Percentiles rank a stretch among this genome's conserved stretches.
Conservation (phyloP, 179 eudicot species). For the Pouteria campechiana region DNA sequence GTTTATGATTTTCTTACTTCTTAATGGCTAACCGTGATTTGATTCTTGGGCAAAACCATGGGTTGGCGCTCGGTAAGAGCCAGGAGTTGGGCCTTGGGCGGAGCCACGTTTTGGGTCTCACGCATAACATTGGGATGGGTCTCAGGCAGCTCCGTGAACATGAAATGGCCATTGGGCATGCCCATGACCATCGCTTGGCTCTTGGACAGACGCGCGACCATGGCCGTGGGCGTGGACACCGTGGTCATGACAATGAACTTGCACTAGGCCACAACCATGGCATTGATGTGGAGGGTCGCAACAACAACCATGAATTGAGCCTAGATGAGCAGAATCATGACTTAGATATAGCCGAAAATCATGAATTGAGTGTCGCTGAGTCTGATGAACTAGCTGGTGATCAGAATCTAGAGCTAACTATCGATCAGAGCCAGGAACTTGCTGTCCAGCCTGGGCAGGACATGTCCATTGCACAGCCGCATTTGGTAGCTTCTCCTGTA, state of each 20-base stretch:
- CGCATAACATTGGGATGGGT: slow-evolving; percentile 16
- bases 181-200: slow-evolving; percentile 22
- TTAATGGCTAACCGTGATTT: slow-evolving; percentile 51
- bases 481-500: slow-evolving; percentile 28
- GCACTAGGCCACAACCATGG: slow-evolving; percentile 7
- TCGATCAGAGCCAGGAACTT: slow-evolving; percentile 41
- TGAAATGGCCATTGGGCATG: slow-evolving; percentile 19
- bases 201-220: slow-evolving; percentile 26
- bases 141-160: slow-evolving; percentile 13
- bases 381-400: slow-evolving; percentile 27
- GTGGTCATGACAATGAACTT: slow-evolving; percentile 9
- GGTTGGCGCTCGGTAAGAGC: slow-evolving; percentile 15
- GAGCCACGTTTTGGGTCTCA: slow-evolving; percentile 19
- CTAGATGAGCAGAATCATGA: slow-evolving; percentile 22
- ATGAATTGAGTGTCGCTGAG: slow-evolving; percentile 20
- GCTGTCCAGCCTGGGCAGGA: slow-evolving; percentile 21
- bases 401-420: slow-evolving; percentile 46
- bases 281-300: slow-evolving; percentile 27
- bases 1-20: too few species aligned
- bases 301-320: slow-evolving; percentile 25
- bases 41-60: slow-evolving; percentile 29
- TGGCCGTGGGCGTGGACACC: slow-evolving; percentile 15
- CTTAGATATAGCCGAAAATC: slow-evolving; percentile 27
- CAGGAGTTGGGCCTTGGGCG: slow-evolving; percentile 26
- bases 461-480: slow-evolving; percentile 26